phyloP scores from a whole-genome alignment of 164 flowering plant species.

The Saururus chinensis region DNA sequence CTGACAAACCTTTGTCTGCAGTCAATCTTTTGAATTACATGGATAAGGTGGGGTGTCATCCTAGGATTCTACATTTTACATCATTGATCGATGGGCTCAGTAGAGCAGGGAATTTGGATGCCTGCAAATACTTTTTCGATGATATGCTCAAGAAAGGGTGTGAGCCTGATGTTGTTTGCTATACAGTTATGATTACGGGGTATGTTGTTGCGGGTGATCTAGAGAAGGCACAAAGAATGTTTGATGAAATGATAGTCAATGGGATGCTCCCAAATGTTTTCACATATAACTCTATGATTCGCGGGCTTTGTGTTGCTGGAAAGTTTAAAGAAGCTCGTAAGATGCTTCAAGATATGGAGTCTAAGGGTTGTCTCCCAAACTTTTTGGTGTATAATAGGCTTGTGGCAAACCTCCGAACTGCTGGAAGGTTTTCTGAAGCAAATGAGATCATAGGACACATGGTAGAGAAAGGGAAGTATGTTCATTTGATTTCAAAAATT shows the following conservation, averaged over 20 bases:
- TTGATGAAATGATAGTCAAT: conserved; percentile 53
- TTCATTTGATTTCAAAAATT: conserved; percentile 41
- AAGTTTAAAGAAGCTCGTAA: conserved; percentile 59
- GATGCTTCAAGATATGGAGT: conserved; percentile 77
- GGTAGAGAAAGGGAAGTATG: conserved; percentile 61
- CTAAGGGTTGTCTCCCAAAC: conserved; percentile 78
- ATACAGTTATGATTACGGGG: conserved; percentile 82
- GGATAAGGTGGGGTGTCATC: conserved; percentile 61
- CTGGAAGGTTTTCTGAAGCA: conserved; percentile 65
- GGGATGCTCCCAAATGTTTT: conserved; percentile 84
- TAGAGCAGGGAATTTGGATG: conserved; percentile 80
- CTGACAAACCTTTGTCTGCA: conserved; percentile 62
- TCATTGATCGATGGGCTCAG: conserved; percentile 85
- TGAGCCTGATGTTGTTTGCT: conserved; percentile 76
- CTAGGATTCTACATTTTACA: conserved; percentile 76
- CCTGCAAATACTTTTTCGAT: conserved; percentile 64
- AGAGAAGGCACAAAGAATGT: conserved; percentile 56
- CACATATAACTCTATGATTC: conserved; percentile 90
- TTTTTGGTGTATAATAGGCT: conserved; percentile 71
- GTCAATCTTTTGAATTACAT: conserved; percentile 64
- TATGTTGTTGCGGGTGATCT: conserved; percentile 53
- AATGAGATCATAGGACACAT: conserved; percentile 48
- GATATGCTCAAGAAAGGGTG: conserved; percentile 62
- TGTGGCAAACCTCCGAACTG: conserved; percentile 52
- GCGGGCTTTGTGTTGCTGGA: conserved; percentile 67